These are phyloP conservation scores for Tilletiopsis washingtonensis DNA, from an alignment of 1,284 basidiomycete genomes.

Conservation along the genomic window DNA sequence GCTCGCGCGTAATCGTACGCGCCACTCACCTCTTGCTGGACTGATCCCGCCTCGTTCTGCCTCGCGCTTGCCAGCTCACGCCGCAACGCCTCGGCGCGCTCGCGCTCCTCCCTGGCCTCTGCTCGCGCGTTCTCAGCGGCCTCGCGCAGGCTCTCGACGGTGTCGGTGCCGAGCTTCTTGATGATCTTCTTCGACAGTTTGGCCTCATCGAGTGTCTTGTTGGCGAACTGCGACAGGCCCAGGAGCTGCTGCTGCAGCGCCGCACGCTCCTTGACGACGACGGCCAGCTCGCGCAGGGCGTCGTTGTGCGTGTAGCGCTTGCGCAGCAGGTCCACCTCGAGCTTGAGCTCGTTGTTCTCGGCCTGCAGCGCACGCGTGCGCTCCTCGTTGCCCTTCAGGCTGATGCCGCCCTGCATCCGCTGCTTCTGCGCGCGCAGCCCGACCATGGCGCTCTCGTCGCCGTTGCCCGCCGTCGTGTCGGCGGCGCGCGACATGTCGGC, in stretches of 20 bases:
- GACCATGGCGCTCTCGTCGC: not conserved
- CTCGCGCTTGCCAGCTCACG: too few relatives aligned
- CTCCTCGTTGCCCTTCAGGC: constrained; percentile 39
- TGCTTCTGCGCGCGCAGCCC: constrained; percentile 1
- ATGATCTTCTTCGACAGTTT: constrained; percentile 18
- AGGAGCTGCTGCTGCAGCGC: too few relatives aligned
- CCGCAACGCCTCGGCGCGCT: constrained; percentile 24
- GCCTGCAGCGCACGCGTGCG: constrained; percentile 39
- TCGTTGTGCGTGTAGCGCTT: constrained; percentile 41
- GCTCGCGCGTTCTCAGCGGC: not conserved
- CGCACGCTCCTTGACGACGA: constrained; percentile 29
- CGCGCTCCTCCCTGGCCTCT: too few relatives aligned
- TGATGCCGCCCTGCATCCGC: constrained; percentile 33
- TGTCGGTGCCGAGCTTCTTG: constrained; percentile 1
- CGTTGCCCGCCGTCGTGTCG: not conserved
- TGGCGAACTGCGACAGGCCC: constrained; percentile 4
- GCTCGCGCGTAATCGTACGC: too few relatives aligned
- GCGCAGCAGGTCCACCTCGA: constrained; percentile 41
- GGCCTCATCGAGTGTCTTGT: constrained; percentile 40
- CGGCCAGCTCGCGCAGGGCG: constrained; percentile 32
- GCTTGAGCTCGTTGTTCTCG: constrained; percentile 44
- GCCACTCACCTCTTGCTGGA: too few relatives aligned
- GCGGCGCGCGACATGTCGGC: not conserved
- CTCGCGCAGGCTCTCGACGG: constrained; percentile 4
- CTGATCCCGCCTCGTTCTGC: too few relatives aligned